Conservation (phyloP, 2,329 filamentous ascomycete genomes). For the Mariannaea elegans region DNA sequence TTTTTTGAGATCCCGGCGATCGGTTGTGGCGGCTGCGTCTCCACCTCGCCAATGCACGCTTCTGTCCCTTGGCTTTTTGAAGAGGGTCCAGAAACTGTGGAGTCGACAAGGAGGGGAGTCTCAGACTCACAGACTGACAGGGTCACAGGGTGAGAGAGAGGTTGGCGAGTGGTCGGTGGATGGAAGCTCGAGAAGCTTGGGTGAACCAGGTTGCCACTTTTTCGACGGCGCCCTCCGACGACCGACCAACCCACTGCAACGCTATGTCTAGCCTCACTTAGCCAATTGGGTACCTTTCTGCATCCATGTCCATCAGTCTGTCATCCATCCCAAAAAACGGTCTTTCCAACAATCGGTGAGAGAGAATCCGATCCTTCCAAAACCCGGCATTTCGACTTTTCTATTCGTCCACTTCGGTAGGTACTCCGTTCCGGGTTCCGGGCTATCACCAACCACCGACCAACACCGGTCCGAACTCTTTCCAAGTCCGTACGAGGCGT, state of each 20-base stretch:
- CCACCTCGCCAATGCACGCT: constrained; percentile 22
- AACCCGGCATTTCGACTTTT: background rate
- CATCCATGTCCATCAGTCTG: background rate
- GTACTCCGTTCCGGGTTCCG: background rate
- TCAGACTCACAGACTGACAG: no score
- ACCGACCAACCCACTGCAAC: constrained; percentile 18
- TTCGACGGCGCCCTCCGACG: constrained; percentile 36
- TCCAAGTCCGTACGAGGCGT: background rate
- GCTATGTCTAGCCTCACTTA: constrained; percentile 24
- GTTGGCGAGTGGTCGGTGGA: background rate
- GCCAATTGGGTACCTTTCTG: constrained; percentile 3
- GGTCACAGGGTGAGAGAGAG: no score
- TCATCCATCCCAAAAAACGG: background rate
- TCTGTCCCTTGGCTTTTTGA: background rate
- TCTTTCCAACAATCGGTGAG: constrained; percentile 4
- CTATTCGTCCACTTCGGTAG: background rate
- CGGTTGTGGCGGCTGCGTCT: constrained; percentile 31
- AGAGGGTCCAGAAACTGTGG: background rate
- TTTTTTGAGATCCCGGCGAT: constrained; percentile 29
- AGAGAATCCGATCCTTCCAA: constrained; percentile 10
- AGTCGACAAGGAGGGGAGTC: no score
- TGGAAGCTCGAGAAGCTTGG: background rate
- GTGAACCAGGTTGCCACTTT: constrained; percentile 19
- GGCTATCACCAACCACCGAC: background rate
- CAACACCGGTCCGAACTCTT: constrained; percentile 2